These are phyloP conservation scores for Phytophthora sojae DNA, from an alignment of 352 stramenopile species.

Conservation along the genomic window DNA sequence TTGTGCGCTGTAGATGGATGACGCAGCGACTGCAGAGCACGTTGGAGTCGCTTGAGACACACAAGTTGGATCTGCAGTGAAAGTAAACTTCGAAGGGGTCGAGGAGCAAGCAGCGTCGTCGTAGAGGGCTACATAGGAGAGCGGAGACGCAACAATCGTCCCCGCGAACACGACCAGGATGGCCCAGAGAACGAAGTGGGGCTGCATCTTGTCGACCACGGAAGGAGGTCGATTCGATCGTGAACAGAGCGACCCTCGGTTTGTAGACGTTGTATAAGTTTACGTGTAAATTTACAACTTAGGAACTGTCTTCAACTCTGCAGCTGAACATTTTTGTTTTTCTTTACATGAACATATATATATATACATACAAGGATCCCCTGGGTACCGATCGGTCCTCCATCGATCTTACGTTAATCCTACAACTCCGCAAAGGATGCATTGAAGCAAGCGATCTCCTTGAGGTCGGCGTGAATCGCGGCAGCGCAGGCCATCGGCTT, in stretches of 20 bases:
- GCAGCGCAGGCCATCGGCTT: conserved; percentile 18
- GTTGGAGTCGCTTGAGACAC: background rate
- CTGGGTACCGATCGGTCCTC: no score
- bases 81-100: background rate
- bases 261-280: background rate
- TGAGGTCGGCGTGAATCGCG: conserved; percentile 3
- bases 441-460: conserved; percentile 12
- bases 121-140: background rate
- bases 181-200: background rate
- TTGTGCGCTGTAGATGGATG: background rate
- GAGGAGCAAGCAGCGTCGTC: background rate
- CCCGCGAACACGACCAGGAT: background rate
- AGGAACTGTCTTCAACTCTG: no score
- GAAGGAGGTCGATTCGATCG: background rate
- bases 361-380: no score
- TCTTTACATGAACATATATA: no score
- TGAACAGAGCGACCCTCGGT: background rate
- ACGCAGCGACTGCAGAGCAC: background rate
- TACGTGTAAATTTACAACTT: background rate
- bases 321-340: no score
- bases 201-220: background rate
- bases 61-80: background rate
- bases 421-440: conserved; percentile 4
- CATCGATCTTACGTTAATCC: background rate
- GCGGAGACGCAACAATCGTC: background rate